Evolutionary conservation across 805 yeast species (phyloP).

Genomic region (Candida schatavii): DNA sequence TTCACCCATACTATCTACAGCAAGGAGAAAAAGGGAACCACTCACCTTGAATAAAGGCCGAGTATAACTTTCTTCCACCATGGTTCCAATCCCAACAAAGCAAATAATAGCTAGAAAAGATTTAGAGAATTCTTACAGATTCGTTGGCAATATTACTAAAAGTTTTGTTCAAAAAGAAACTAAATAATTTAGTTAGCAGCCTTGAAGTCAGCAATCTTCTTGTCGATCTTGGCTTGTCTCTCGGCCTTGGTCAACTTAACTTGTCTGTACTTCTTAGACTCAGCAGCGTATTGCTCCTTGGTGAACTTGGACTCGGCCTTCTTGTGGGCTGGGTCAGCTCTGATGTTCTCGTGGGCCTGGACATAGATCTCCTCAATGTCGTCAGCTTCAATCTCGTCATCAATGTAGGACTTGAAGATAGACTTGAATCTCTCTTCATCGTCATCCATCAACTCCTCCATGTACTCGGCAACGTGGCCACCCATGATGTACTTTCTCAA

Average conservation of each 20-base stretch:
- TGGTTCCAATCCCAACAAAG: too few species aligned
- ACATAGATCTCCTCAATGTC: slow-evolving; percentile 92
- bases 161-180: not conserved
- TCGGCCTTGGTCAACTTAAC: slow-evolving; percentile 86
- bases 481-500: slow-evolving; percentile 99
- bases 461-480: slow-evolving; percentile 99
- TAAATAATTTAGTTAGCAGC: slow-evolving; percentile 37
- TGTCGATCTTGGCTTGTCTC: slow-evolving; percentile 84
- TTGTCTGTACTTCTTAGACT: slow-evolving; percentile 88
- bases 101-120: too few species aligned
- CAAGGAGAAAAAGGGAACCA: too few species aligned
- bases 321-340: slow-evolving; percentile 92
- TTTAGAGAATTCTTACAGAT: too few species aligned
- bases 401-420: slow-evolving; percentile 94
- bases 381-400: slow-evolving; percentile 96
- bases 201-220: slow-evolving; percentile 91
- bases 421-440: slow-evolving; percentile 99
- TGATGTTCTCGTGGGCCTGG: slow-evolving; percentile 92
- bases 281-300: slow-evolving; percentile 98
- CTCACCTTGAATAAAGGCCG: too few species aligned
- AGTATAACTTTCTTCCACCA: too few species aligned
- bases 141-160: not conserved
- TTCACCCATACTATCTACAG: too few species aligned
- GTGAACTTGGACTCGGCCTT: slow-evolving; percentile 89
- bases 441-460: slow-evolving; percentile 99